These are phyloP conservation scores for Abrus pulchellus DNA, from an alignment of 306 rosid species.

Conservation along the genomic window DNA sequence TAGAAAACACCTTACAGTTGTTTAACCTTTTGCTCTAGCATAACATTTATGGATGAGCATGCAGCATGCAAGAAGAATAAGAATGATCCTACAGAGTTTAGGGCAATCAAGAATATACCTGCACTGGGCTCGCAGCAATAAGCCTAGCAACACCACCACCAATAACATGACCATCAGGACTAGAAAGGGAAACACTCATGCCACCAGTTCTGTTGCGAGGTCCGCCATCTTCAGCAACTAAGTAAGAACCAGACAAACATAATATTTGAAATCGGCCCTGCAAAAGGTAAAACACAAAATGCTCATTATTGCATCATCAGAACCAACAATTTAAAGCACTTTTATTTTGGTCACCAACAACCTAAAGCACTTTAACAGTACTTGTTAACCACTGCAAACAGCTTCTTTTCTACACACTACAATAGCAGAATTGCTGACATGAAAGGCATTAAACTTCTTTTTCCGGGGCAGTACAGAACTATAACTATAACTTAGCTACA, in stretches of 20 bases:
- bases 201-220: conserved; percentile 87
- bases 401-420: not conserved
- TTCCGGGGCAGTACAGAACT: conserved; percentile 25
- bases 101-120: conserved; percentile 65
- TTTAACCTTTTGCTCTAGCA: not conserved
- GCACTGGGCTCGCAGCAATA: conserved; percentile 84
- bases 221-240: conserved; percentile 97
- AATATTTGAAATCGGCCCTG: conserved; percentile 96
- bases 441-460: not conserved
- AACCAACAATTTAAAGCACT: conserved; percentile 23
- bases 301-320: conserved; percentile 3
- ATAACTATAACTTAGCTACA: conserved; percentile 25
- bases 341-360: not conserved
- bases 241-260: conserved; percentile 93
- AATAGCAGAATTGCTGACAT: not conserved
- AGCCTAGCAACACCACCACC: conserved; percentile 90
- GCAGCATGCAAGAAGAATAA: conserved; percentile 19
- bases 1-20: conserved; percentile 5
- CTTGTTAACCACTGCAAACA: not conserved
- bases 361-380: not conserved
- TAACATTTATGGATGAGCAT: conserved; percentile 10
- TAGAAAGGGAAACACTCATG: conserved; percentile 82
- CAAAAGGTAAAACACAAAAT: conserved; percentile 18
- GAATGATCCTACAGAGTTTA: not conserved
- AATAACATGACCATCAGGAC: conserved; percentile 84